Conservation (phyloP, 345 rosid species). For the Gossypium thurberi region DNA sequence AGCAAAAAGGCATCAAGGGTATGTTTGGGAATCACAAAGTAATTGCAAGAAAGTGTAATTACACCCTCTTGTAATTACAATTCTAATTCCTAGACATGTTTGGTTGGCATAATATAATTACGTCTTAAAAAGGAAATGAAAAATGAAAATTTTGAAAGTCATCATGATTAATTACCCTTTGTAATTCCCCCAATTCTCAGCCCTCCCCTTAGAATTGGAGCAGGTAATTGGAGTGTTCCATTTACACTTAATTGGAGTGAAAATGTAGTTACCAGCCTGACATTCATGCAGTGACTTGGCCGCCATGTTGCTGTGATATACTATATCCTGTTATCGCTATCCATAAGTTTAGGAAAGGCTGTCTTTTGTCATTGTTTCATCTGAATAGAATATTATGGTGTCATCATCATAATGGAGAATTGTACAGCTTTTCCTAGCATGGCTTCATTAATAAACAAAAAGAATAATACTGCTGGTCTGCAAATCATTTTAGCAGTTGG, state of each 20-base stretch:
- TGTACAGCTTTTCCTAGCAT: not conserved
- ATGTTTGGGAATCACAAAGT: too few species aligned
- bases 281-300: not conserved
- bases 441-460: not conserved
- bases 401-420: not conserved
- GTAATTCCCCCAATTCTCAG: too few species aligned
- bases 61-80: too few species aligned
- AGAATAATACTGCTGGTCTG: not conserved
- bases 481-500: not conserved
- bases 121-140: too few species aligned
- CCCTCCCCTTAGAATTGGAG: too few species aligned
- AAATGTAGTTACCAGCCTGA: slow-evolving; percentile 5
- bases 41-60: too few species aligned
- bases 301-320: not conserved
- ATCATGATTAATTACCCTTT: too few species aligned
- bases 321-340: not conserved
- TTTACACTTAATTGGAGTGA: not conserved
- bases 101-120: too few species aligned
- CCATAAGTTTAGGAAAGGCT: not conserved
- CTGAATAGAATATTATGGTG: not conserved
- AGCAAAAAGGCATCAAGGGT: not conserved
- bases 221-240: too few species aligned
- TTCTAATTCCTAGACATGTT: too few species aligned
- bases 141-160: too few species aligned
- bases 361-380: not conserved